These are phyloP conservation scores for Naganishia vaughanmartiniae DNA, from an alignment of 768 basidiomycete species.

Conservation along the genomic window DNA sequence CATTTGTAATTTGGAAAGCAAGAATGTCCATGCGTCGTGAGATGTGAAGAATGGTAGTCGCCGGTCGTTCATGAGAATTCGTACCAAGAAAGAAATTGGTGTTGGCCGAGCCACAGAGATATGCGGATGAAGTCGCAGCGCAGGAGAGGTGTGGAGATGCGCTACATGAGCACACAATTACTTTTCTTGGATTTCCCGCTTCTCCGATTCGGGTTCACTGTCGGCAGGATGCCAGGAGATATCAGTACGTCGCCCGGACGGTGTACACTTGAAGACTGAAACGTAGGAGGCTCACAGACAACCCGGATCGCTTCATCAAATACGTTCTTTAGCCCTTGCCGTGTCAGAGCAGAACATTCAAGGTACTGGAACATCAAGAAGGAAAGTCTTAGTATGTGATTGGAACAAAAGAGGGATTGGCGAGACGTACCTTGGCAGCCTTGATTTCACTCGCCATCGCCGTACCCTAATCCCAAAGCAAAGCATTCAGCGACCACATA, in stretches of 20 bases:
- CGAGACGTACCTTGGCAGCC: constrained; percentile 64
- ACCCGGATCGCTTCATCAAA: constrained; percentile 99
- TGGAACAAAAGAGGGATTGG: background rate
- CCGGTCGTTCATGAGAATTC: too few species aligned
- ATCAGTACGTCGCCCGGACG: background rate
- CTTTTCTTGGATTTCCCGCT: constrained; percentile 49
- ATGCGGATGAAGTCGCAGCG: too few species aligned
- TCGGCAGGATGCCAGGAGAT: constrained; percentile 39
- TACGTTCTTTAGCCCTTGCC: constrained; percentile 97
- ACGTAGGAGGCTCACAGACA: constrained; percentile 55
- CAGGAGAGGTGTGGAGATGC: too few species aligned
- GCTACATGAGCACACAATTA: constrained; percentile 53
- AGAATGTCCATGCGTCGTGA: too few species aligned
- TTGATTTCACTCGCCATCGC: constrained; percentile 89
- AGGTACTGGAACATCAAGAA: background rate
- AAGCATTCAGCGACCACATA: constrained; percentile 91
- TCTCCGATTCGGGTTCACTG: constrained; percentile 37
- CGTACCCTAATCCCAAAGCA: constrained; percentile 60
- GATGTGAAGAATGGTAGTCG: too few species aligned
- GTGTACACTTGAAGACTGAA: background rate
- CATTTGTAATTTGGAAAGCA: too few species aligned
- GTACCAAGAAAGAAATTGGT: too few species aligned
- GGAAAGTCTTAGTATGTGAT: background rate
- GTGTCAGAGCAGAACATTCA: constrained; percentile 74
- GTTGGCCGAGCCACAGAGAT: too few species aligned